Evolutionary conservation across 805 yeast species (phyloP).

Genomic region (Phaffomyces thermotolerans): DNA sequence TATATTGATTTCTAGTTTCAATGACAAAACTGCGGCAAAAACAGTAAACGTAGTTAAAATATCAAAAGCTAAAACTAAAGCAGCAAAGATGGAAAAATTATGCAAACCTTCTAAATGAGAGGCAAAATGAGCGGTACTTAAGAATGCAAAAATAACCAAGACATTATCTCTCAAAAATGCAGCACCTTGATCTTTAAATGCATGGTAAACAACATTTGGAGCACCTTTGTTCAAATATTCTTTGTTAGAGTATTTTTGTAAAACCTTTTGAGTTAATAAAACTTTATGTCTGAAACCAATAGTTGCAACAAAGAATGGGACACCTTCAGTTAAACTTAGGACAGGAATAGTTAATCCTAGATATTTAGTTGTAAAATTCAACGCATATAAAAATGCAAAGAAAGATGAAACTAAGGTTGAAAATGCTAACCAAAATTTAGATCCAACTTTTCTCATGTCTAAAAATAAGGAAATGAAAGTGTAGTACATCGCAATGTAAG

Average conservation of each 20-base stretch:
- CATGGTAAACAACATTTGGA: constrained; percentile 28
- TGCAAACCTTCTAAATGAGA: constrained; percentile 64
- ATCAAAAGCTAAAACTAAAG: constrained; percentile 66
- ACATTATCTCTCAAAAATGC: constrained; percentile 60
- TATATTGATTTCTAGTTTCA: constrained; percentile 81
- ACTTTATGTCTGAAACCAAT: constrained; percentile 89
- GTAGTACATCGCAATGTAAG: constrained; percentile 83
- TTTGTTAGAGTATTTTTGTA: constrained; percentile 24
- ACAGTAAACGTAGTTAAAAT: constrained; percentile 69
- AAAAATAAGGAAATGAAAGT: constrained; percentile 67
- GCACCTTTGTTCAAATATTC: constrained; percentile 27
- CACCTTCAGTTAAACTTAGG: constrained; percentile 75
- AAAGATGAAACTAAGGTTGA: constrained; percentile 72
- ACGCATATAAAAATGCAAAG: constrained; percentile 78
- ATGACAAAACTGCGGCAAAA: constrained; percentile 72
- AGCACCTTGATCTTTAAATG: constrained; percentile 31
- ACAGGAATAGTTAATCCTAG: constrained; percentile 60
- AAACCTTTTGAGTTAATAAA: constrained; percentile 55
- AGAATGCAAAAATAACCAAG: constrained; percentile 62
- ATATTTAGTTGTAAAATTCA: constrained; percentile 50
- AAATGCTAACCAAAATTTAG: constrained; percentile 81
- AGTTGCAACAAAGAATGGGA: constrained; percentile 88
- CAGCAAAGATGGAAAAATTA: constrained; percentile 72
- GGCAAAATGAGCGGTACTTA: constrained; percentile 57
- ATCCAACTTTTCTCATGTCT: constrained; percentile 72